Base-by-base conservation (phyloP, 202 grass and related monocot genomes). In the Zoysia matrella region DNA sequence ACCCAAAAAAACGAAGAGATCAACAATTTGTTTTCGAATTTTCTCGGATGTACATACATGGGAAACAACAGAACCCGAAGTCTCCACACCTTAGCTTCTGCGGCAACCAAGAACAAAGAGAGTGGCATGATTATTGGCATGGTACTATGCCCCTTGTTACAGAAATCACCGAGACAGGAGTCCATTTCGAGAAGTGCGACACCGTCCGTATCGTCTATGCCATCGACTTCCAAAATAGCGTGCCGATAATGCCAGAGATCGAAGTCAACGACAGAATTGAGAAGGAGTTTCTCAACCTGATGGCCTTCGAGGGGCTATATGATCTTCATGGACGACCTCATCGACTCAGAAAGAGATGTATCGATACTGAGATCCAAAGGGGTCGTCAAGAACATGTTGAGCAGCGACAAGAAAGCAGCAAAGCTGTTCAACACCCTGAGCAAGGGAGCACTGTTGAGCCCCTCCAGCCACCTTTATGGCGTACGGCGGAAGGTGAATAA, bases 281-380 rank as follows among this genome's bases (percentile, higher is more conserved):
- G 83, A 86, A 74, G 53, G 60, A 84, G 80, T 80, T 86, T 67
- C 83, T 90, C 40, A 86, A 90, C 64, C 47, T 90, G 45, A 90
- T 81, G 80, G 88, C 88, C 4, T 90, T 87, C 7, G 84, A 90
- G 48, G 60, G 69, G 40, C 64, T 90, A 39, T 83, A 81, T 90
- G 8, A 76, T 65, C 54, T 92, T 92, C 80, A 87, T 92, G 86
- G 86, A 89, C 48, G 78, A 87, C 47, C 84, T 92, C 58, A 87
- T 84, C 43, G 61, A 89, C 60, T 84, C 86, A 0, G 67, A 76
- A 44, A 87, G n/a, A 30, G 22, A 30, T 30, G 22, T 30, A 30
- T 30, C 22, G 22, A 30, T 30, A 30, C 22, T 30, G 22, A 77
- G 66, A 60, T 62, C 76, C 7, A 89, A 82, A 55, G 86, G 60